Base-by-base conservation (phyloP, 179 eudicot species). In the Pouteria campechiana region DNA sequence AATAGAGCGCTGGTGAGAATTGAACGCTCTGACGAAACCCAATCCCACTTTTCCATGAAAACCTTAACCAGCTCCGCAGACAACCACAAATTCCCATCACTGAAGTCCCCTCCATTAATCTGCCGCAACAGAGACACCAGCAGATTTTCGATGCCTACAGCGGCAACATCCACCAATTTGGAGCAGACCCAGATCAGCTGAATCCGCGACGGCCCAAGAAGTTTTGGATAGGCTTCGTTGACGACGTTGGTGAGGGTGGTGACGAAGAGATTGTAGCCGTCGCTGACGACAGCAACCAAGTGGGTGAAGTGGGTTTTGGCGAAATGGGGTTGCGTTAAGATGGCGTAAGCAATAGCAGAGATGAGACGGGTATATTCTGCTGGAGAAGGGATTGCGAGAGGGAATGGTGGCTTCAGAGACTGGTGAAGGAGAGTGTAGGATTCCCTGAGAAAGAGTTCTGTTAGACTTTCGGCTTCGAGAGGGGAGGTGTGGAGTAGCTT, bases 1-100 rank as follows among this genome's bases (percentile, higher is more conserved):
- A 80, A 89, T 51, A 89, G 66, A 46, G 72, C 97, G 55, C 71
- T 59, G 7, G 77, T 57, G 37, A 89, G 50, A 41, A 76, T 70
- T 32, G 52, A 43, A 13, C 93, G 86, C 27, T 63, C 72, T 58
- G 73, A 85, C 29, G 70, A 77, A 12, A 89, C 52, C 65, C 37
- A 62, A 52, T 73, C 93, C 93, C 97, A 85, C 45, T 78, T 85
- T 10, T 22, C 57, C 25, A 38, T 21, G 21, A 81, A 67, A 28
- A 89, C 42, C 20, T 30, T 39, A 13, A 73, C 70, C 73, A 80
- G 32, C 61, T 78, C 82, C 48, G 31, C 52, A 53, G 84, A 68
- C 57, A 84, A 54, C 97, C 97, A 84, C 66, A 84, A 51, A 75
- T 80, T 84, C 39, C 69, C 80, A 28, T 84, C 93, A 64, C 76